A percentile compares a stretch with the other conserved stretches of the same genome.
Evolutionary conservation across 257 asterid species (phyloP).

Genomic region (Solanum sejunctum): DNA sequence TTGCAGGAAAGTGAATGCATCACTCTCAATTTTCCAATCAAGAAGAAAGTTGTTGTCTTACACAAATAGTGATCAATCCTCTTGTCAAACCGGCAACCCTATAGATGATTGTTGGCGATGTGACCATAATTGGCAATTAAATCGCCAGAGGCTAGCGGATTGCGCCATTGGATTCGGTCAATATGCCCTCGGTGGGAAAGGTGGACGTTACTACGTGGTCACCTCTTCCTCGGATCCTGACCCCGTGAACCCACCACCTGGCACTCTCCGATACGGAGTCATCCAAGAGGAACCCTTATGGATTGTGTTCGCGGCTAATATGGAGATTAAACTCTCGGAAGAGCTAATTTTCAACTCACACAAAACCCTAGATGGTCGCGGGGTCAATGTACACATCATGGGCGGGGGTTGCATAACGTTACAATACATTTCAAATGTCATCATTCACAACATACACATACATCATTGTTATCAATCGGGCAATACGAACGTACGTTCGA

Average conservation of each 20-base stretch:
- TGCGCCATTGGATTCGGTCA: constrained; percentile 69
- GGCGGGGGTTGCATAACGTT: constrained; percentile 72
- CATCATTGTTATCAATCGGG: constrained; percentile 59
- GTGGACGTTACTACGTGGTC: constrained; percentile 57
- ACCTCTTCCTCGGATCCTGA: constrained; percentile 63
- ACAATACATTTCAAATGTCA: constrained; percentile 43
- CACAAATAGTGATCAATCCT: constrained; percentile 22
- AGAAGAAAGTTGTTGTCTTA: constrained; percentile 45
- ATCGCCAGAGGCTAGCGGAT: constrained; percentile 61
- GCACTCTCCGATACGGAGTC: constrained; percentile 58
- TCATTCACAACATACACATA: constrained; percentile 57
- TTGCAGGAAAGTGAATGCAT: constrained; percentile 44
- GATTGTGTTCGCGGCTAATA: constrained; percentile 54
- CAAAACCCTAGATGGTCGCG: constrained; percentile 66
- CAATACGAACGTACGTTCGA: constrained; percentile 45
- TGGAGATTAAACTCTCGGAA: constrained; percentile 46
- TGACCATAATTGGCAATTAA: constrained; percentile 52
- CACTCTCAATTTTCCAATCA: constrained; percentile 35
- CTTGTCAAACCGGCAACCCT: constrained; percentile 57
- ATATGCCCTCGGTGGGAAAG: constrained; percentile 64
- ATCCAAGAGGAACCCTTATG: constrained; percentile 66
- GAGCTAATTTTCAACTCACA: constrained; percentile 66
- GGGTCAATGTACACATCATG: constrained; percentile 37
- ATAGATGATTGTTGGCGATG: constrained; percentile 81
- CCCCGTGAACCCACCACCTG: constrained; percentile 44